Percentiles rank a stretch among this genome's conserved stretches.
These are phyloP conservation scores for Colletotrichum noveboracense DNA, from an alignment of 2,329 filamentous ascomycete genomes.

Conservation along the genomic window DNA sequence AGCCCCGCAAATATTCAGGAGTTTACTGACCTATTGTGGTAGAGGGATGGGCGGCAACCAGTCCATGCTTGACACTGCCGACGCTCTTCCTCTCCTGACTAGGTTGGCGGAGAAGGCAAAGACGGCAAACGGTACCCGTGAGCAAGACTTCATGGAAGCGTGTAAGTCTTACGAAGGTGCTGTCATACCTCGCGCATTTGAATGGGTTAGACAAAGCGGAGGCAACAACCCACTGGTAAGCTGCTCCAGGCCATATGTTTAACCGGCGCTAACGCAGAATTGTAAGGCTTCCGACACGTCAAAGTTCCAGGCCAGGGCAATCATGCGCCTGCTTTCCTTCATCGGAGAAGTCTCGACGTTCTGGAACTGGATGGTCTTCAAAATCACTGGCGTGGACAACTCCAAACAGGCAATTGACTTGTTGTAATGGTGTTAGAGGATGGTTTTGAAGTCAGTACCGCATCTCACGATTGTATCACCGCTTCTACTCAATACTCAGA, in stretches of 20 bases:
- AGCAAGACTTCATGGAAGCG: neutral
- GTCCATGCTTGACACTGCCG: neutral
- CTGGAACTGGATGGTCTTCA: neutral
- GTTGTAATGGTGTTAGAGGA: neutral
- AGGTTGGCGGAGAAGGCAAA: neutral
- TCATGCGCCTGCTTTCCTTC: neutral
- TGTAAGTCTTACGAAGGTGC: neutral
- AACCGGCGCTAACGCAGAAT: neutral
- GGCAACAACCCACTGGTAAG: neutral
- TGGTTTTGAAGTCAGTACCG: neutral
- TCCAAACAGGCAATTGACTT: neutral
- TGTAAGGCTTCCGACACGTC: neutral
- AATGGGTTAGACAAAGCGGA: neutral
- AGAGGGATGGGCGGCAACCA: neutral
- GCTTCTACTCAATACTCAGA: neutral
- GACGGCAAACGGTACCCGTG: fast-evolving
- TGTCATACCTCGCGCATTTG: neutral
- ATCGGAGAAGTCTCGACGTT: neutral
- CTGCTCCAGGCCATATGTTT: neutral
- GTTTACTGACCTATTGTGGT: neutral
- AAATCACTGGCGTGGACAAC: neutral
- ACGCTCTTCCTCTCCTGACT: neutral
- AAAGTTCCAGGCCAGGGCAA: neutral
- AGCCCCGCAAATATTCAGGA: fast-evolving
- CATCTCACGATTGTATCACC: neutral